Percentiles rank a stretch among this genome's conserved stretches.
These are phyloP conservation scores for Erythrophleum ivorense DNA, from an alignment of 331 rosid species.

Conservation along the genomic window DNA sequence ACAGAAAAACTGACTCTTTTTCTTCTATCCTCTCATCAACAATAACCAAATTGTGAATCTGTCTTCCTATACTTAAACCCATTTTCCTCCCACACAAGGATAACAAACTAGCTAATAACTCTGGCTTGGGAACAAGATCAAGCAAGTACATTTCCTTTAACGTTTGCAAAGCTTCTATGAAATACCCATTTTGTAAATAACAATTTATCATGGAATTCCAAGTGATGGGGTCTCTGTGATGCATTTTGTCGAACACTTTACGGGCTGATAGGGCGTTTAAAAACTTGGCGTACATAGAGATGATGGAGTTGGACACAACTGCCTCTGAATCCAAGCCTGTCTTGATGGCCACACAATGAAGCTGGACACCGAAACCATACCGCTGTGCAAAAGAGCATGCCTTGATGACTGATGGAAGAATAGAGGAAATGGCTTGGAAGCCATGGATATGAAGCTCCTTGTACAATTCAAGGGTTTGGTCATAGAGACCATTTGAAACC, in stretches of 20 bases:
- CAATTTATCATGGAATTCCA: conserved; percentile 74
- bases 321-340: conserved; percentile 48
- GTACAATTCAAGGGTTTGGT: conserved; percentile 53
- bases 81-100: conserved; percentile 48
- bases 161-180: conserved; percentile 45
- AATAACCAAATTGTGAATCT: conserved; percentile 55
- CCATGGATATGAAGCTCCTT: conserved; percentile 43
- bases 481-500: conserved; percentile 49
- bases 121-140: conserved; percentile 59
- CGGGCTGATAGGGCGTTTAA: conserved; percentile 42
- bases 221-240: conserved; percentile 53
- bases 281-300: conserved; percentile 61
- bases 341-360: conserved; percentile 60
- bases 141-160: conserved; percentile 43
- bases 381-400: conserved; percentile 57
- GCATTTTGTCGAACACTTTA: conserved; percentile 66
- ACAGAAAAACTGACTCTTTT: conserved; percentile 47
- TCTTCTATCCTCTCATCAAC: conserved; percentile 54
- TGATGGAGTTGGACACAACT: conserved; percentile 61
- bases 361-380: conserved; percentile 54
- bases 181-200: conserved; percentile 61
- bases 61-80: conserved; percentile 54
- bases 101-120: conserved; percentile 58
- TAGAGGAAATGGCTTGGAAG: conserved; percentile 38
- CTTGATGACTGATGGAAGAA: conserved; percentile 68